These are phyloP conservation scores for Didymella sp. DNA, from an alignment of 2,329 filamentous ascomycete genomes.

Conservation along the genomic window DNA sequence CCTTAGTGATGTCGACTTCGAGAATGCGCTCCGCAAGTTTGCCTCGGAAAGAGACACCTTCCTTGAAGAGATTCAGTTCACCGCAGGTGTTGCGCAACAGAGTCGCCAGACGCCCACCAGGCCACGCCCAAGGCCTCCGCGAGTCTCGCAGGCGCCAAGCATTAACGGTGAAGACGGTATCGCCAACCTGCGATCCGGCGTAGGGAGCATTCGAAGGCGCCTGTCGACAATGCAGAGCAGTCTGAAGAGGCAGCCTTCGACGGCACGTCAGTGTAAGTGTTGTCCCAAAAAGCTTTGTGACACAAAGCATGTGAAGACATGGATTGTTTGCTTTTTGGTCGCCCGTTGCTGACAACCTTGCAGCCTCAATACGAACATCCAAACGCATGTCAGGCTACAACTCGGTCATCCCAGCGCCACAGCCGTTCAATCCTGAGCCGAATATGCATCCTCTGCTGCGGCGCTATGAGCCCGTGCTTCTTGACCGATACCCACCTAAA, in stretches of 20 bases:
- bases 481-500: conserved; percentile 91
- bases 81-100: conserved; percentile 70
- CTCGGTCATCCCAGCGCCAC: conserved; percentile 92
- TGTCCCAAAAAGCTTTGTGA: conserved; percentile 1
- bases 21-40: conserved; percentile 91
- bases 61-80: conserved; percentile 88
- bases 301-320: conserved; percentile 16
- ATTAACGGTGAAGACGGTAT: conserved; percentile 59
- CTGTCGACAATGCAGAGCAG: conserved; percentile 94
- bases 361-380: conserved; percentile 76
- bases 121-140: conserved; percentile 79
- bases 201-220: conserved; percentile 87
- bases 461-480: conserved; percentile 92
- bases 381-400: conserved; percentile 96
- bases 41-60: conserved; percentile 94
- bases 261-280: conserved; percentile 74
- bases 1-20: conserved; percentile 84
- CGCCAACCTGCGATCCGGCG: conserved; percentile 64
- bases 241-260: conserved; percentile 82
- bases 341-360: conserved; percentile 35
- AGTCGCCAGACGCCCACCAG: conserved; percentile 62
- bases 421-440: conserved; percentile 86
- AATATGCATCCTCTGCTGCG: conserved; percentile 96
- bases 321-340: conserved; percentile 34
- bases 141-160: conserved; percentile 62